Evolutionary conservation across 2,329 filamentous ascomycete genomes (phyloP), one percentile per base, ranked within the genome.

Genomic region (Sodiomyces alkalinus): DNA sequence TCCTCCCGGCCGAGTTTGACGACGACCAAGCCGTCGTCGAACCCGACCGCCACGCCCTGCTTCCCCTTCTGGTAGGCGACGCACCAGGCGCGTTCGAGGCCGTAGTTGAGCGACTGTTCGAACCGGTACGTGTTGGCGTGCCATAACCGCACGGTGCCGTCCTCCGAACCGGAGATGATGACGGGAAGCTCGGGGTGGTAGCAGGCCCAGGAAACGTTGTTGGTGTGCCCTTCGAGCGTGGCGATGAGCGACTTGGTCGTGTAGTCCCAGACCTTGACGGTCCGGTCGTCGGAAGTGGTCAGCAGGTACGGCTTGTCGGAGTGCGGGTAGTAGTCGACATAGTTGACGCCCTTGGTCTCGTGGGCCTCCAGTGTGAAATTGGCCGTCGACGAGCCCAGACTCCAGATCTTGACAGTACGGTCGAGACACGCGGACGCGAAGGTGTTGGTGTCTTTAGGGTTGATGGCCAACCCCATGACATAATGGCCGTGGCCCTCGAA

Each of bases 351-450:
- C 62, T 94, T 94, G 21, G 81, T 83, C 58, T 96, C 87, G 50
- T 96, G 86, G 14, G 90, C 90, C 53, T 98, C 90, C 25, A 98
- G 70, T 3, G 90, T 96, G 56, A 92, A 94, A 58, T 94, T 96
- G 33, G 90, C 78, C 12, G 82, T 85, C n/a, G 80, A 72, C 7
- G 85, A 92, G 25, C 90, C 90, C 39, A 98, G 64, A 48, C 79
- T 92, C 87, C 87, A 96, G 49, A 96, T 92, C 65, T 94, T 94
- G 44, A 96, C 87, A 2, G 90, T 96, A 40, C 90, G 69, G 48
- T 98, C 90, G 45, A 98, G 62, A 66, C 90, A 98, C 21, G 90
- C 90, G 4, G 85, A 93, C 19, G 85, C 85, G 49, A 93, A 74
- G 11, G 67, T 90, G 55, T 92, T 92, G 33, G 83, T 92, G 41